phyloP scores from a whole-genome alignment of 805 yeast species.

The Kodamaea neixiangensis region DNA sequence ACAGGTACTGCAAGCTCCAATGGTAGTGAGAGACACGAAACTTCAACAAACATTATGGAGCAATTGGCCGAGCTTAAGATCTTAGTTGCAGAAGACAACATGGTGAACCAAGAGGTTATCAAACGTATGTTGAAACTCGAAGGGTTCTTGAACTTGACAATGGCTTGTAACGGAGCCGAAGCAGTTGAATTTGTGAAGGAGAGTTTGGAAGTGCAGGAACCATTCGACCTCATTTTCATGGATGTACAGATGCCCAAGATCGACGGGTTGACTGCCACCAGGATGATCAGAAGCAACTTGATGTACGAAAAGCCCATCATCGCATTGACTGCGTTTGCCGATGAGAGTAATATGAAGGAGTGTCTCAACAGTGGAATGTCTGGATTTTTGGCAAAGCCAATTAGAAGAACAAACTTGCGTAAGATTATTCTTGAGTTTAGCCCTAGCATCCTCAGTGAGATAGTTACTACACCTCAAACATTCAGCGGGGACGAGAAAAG shows the following conservation, averaged over 20 bases:
- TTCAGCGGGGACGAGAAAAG: conserved; percentile 29
- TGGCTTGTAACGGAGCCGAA: conserved; percentile 91
- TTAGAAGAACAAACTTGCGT: conserved; percentile 67
- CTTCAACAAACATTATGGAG: conserved; percentile 24
- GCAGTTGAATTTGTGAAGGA: conserved; percentile 70
- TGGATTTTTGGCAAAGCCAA: conserved; percentile 88
- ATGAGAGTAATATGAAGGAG: conserved; percentile 82
- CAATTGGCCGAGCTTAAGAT: conserved; percentile 46
- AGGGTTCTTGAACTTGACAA: conserved; percentile 66
- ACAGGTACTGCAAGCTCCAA: conserved; percentile 50
- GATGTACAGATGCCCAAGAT: conserved; percentile 96
- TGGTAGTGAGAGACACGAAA: conserved; percentile 16
- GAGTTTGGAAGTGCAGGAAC: conserved; percentile 39
- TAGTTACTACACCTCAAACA: conserved; percentile 37
- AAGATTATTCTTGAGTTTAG: conserved; percentile 55
- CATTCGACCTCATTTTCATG: conserved; percentile 83
- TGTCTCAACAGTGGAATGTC: conserved; percentile 91
- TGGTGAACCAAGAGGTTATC: conserved; percentile 93
- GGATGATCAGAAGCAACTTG: conserved; percentile 63
- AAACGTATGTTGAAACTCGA: conserved; percentile 84
- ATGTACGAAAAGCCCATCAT: conserved; percentile 74
- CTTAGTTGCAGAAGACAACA: conserved; percentile 91
- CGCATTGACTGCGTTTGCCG: conserved; percentile 95
- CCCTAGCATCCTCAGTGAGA: conserved; percentile 31
- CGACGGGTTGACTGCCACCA: conserved; percentile 87